These are phyloP conservation scores for Mycotypha africana DNA, from an alignment of 371 early-diverging fungal species.

Conservation along the genomic window DNA sequence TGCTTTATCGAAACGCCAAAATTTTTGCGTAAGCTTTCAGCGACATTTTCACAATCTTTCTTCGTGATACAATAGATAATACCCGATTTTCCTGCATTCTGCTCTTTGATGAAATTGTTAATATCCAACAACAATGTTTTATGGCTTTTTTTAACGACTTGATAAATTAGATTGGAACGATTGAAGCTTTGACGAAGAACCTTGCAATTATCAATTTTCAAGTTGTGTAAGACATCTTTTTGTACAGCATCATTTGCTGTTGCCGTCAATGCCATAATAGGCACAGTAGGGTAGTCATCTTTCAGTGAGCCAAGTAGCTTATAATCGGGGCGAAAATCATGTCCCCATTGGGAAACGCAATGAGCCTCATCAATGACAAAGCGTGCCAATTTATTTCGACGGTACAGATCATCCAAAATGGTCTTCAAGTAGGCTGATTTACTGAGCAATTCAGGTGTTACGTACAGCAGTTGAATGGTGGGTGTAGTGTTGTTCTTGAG, in stretches of 20 bases:
- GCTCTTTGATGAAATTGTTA: constrained; percentile 66
- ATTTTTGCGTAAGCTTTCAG: constrained; percentile 55
- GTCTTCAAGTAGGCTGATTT: constrained; percentile 64
- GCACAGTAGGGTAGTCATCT: constrained; percentile 68
- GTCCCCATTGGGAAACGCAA: constrained; percentile 97
- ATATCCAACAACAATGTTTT: constrained; percentile 69
- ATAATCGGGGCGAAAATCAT: constrained; percentile 91
- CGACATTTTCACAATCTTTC: constrained; percentile 85
- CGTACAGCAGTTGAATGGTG: constrained; percentile 72
- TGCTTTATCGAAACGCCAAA: constrained; percentile 51
- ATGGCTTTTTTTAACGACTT: constrained; percentile 55
- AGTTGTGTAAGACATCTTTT: constrained; percentile 61
- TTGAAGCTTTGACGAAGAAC: constrained; percentile 88
- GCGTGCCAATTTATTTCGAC: constrained; percentile 60
- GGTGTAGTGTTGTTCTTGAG: constrained; percentile 28
- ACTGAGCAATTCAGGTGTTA: constrained; percentile 94
- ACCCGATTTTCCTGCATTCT: constrained; percentile 76
- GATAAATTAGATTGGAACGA: constrained; percentile 75
- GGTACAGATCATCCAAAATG: constrained; percentile 54
- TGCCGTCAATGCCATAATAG: constrained; percentile 98
- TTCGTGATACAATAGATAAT: constrained; percentile 97
- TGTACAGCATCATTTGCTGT: constrained; percentile 95
- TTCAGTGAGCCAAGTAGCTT: constrained; percentile 68
- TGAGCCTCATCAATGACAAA: constrained; percentile 99
- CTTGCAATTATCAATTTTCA: constrained; percentile 65